Conservation (phyloP, 257 asterid genomes). For the Solanum paucissectum region DNA sequence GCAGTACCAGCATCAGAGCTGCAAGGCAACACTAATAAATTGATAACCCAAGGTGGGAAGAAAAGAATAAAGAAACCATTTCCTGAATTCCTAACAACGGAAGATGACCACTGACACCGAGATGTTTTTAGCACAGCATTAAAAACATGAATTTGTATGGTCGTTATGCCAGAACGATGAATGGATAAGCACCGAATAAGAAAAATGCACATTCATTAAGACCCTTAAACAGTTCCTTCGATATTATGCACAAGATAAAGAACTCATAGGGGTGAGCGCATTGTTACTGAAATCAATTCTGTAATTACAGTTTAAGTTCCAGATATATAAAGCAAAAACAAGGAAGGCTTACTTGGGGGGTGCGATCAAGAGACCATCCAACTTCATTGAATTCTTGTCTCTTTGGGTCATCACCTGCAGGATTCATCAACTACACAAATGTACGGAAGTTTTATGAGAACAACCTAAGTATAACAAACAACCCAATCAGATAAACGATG, state of each 20-base stretch:
- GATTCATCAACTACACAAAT: constrained; percentile 39
- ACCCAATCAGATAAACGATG: neutral
- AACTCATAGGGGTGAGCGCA: neutral
- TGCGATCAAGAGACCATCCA: constrained; percentile 63
- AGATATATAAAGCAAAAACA: neutral
- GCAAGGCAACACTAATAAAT: neutral
- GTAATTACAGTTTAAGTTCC: neutral
- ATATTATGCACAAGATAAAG: neutral
- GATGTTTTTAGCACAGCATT: neutral
- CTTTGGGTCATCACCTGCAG: constrained; percentile 24
- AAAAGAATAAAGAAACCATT: neutral
- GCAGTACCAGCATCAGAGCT: neutral
- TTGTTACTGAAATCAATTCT: neutral
- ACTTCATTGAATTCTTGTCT: constrained; percentile 74
- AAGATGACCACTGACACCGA: neutral
- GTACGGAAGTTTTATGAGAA: constrained; percentile 1
- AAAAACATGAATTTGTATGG: neutral
- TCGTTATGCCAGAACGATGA: neutral
- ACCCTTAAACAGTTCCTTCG: neutral
- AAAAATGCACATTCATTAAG: neutral
- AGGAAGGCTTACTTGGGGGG: constrained; percentile 44
- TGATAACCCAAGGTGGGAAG: neutral
- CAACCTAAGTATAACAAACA: neutral
- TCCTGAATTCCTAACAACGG: neutral
- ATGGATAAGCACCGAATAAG: neutral